These are phyloP conservation scores for Hemisphaericaspora nanyangensis DNA, from an alignment of 805 yeast genomes.

Conservation along the genomic window DNA sequence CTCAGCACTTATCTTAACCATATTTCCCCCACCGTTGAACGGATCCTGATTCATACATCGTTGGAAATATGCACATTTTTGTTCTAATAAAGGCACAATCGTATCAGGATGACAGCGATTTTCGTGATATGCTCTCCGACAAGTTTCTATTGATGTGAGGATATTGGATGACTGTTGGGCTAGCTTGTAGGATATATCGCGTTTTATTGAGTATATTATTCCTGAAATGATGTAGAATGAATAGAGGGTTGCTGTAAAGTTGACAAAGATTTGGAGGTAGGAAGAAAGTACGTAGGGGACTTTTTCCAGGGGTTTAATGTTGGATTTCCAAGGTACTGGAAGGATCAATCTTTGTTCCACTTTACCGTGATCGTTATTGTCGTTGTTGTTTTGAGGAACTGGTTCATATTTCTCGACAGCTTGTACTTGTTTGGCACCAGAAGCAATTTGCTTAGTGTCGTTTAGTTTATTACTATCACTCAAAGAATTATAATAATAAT, in stretches of 20 bases:
- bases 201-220: slow-evolving; percentile 45
- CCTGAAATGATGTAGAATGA: slow-evolving; percentile 41
- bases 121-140: slow-evolving; percentile 47
- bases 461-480: slow-evolving; percentile 1
- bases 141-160: slow-evolving; percentile 49
- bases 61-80: slow-evolving; percentile 58
- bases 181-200: slow-evolving; percentile 53
- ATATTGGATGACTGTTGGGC: slow-evolving; percentile 43
- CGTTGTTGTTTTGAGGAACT: not conserved
- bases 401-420: not conserved
- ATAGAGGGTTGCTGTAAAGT: slow-evolving; percentile 43
- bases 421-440: no score
- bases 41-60: slow-evolving; percentile 64
- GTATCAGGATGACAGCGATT: slow-evolving; percentile 55
- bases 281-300: slow-evolving; percentile 57
- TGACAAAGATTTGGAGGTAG: slow-evolving; percentile 54
- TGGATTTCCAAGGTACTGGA: slow-evolving; percentile 59
- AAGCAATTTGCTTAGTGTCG: no score
- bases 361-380: not conserved
- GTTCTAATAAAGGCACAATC: slow-evolving; percentile 55
- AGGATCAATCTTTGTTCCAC: slow-evolving; percentile 15
- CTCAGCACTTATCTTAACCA: slow-evolving; percentile 55
- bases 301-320: slow-evolving; percentile 48
- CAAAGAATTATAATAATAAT: slow-evolving; percentile 35
- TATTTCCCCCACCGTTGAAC: slow-evolving; percentile 42